Conservation (phyloP, 2,329 filamentous ascomycete species). For the Sporothrix dimorphospora region DNA sequence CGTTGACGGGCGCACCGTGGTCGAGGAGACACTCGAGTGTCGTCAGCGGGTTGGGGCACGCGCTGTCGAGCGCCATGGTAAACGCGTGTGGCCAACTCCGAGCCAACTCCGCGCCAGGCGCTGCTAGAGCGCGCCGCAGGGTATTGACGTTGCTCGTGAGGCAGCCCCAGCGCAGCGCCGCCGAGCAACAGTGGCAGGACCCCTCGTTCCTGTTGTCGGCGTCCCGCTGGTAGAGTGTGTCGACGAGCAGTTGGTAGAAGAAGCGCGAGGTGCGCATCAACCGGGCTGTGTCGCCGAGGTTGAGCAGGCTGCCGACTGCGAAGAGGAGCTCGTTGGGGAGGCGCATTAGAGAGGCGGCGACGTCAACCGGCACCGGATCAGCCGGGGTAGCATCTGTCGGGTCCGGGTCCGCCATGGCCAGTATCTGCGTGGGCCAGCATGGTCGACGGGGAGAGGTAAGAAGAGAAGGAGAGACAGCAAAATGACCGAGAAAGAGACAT, state of each 20-base stretch:
- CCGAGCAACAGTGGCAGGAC: neutral
- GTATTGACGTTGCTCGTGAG: conserved; percentile 20
- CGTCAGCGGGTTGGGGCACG: neutral
- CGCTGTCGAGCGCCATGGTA: conserved; percentile 18
- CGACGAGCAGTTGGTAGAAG: conserved; percentile 21
- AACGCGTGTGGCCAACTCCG: neutral
- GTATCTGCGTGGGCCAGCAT: neutral
- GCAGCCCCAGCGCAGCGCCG: conserved; percentile 17
- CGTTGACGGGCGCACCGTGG: neutral
- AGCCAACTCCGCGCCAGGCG: neutral
- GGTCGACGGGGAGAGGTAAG: too few species aligned
- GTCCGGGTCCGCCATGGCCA: conserved; percentile 15
- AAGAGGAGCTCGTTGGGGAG: conserved; percentile 28
- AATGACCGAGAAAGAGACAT: neutral
- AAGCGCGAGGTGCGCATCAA: conserved; percentile 12
- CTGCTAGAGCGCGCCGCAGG: conserved; percentile 9
- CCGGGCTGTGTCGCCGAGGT: neutral
- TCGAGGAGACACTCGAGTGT: conserved; percentile 15
- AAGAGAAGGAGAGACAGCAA: neutral
- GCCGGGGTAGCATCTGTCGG: neutral
- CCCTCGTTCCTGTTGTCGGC: neutral
- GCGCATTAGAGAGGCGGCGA: neutral
- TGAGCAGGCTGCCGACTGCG: conserved; percentile 20
- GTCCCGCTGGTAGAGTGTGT: conserved; percentile 23
- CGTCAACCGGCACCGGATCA: neutral